A percentile compares a stretch with the other conserved stretches of the same genome.
phyloP scores from a whole-genome alignment of 495 filamentous ascomycete species.

The Tuber melanosporum region DNA sequence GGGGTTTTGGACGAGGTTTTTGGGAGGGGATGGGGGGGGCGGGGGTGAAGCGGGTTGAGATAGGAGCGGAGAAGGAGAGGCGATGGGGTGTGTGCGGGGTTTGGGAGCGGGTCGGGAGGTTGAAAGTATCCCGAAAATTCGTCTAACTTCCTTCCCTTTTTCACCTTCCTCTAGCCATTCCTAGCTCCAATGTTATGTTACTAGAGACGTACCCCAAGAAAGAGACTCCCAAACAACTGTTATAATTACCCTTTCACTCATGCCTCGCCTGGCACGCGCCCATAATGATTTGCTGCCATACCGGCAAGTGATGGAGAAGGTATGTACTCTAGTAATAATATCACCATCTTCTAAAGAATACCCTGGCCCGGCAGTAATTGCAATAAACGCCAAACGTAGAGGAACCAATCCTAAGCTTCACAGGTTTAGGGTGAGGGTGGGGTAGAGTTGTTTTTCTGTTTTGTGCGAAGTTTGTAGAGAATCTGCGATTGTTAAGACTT shows the following conservation, averaged over 20 bases:
- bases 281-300: background rate
- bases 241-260: background rate
- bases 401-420: background rate
- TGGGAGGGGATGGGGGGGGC: constrained; percentile 20
- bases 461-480: background rate
- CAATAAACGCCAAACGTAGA: background rate
- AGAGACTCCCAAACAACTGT: background rate
- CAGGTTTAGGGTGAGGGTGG: background rate
- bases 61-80: constrained; percentile 1
- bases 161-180: background rate
- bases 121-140: background rate
- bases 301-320: background rate
- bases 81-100: constrained; percentile 6
- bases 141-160: background rate
- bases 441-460: background rate
- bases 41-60: constrained; percentile 5
- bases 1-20: constrained; percentile 33
- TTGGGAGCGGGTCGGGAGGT: background rate
- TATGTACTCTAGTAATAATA: background rate
- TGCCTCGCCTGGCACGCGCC: background rate
- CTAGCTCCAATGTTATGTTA: background rate
- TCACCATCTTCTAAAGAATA: background rate
- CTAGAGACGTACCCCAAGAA: background rate
- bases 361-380: background rate
- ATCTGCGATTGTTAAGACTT: background rate